Evolutionary conservation across 768 basidiomycete genomes (phyloP), one percentile per base, ranked within the genome.

Genomic region (Cubamyces lactineus): DNA sequence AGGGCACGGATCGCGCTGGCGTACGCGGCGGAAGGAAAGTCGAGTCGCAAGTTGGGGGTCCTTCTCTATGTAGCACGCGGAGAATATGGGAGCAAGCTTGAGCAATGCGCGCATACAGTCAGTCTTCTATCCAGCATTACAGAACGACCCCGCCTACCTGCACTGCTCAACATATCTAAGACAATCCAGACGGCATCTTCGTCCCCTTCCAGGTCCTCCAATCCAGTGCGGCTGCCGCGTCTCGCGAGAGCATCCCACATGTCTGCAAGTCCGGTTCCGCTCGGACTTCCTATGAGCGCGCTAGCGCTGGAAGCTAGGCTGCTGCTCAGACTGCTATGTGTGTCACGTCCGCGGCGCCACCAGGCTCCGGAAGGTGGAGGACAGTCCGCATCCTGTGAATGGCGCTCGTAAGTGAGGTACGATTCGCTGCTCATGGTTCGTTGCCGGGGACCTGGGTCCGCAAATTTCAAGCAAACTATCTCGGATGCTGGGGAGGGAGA

Each of bases 61-160:
- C 67, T 41, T 67, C 61, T 13, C 70, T 67, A 49, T 73, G 72
- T 4, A 71, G 56, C 16, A 73, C 56, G 13, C 70, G 67, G 1
- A 71, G 60, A 9, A 69, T 54, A 51, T 66, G 57, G 16, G 67
- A 55, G 41, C 45, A 64, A 19, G 66, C 69, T 72, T 43, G 16
- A 42, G 45, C 1, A 21, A 42, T 13, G 39, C 7, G 21, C 40
- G 40, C 48, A 45, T 53, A 42, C 26, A 54, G 49, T 58, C 34
- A 57, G 26, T 19, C 2, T 23, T 30, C 16, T 9, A 19, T 24
- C 13, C 59, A 26, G 24, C 26, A 26, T 13, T 23, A 52, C n/a
- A 13, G 21, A 28, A 16, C 9, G 4, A 34, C 34, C 9, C 34
- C 15, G 57, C 72, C 23, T 45, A 73, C 72, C 64, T n/a, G 54